These are phyloP conservation scores for Linnemannia exigua DNA, from an alignment of 192 early-diverging fungal species.

Conservation along the genomic window DNA sequence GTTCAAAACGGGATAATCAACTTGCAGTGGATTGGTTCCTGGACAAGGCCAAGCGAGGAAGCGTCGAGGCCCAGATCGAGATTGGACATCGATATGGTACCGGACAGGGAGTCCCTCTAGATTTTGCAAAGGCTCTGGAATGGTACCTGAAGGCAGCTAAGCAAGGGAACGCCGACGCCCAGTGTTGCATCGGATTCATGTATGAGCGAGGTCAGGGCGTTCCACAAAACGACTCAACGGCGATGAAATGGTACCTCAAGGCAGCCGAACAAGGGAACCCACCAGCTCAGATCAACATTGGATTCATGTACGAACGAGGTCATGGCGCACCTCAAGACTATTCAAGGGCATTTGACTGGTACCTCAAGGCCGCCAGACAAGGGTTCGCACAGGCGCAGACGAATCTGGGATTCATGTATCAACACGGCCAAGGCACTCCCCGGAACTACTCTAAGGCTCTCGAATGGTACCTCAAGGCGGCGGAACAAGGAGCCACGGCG, in stretches of 20 bases:
- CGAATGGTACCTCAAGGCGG: slow-evolving; percentile 15
- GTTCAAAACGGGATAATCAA: neutral
- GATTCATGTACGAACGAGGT: slow-evolving; percentile 3
- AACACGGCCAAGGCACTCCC: neutral
- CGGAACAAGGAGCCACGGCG: neutral
- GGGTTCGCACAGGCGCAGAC: neutral
- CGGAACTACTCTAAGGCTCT: neutral
- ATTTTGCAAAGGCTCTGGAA: neutral
- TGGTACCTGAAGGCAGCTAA: slow-evolving; percentile 5
- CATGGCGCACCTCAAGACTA: slow-evolving; percentile 14
- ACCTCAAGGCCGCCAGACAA: neutral
- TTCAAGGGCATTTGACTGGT: neutral
- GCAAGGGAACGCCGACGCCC: slow-evolving; percentile 6
- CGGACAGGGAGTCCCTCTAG: neutral
- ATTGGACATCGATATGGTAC: neutral
- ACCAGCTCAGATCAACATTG: slow-evolving; percentile 1
- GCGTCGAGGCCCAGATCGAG: neutral
- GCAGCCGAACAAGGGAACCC: slow-evolving; percentile 11
- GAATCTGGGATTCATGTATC: slow-evolving; percentile 7
- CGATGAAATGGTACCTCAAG: slow-evolving; percentile 10
- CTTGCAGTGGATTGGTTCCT: neutral
- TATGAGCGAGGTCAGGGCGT: slow-evolving; percentile 15
- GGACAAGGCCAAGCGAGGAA: neutral
- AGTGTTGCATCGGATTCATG: slow-evolving; percentile 13
- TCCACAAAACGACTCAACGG: neutral